Base-by-base conservation (phyloP, 176 grass and related monocot genomes). In the Secale cereale region DNA sequence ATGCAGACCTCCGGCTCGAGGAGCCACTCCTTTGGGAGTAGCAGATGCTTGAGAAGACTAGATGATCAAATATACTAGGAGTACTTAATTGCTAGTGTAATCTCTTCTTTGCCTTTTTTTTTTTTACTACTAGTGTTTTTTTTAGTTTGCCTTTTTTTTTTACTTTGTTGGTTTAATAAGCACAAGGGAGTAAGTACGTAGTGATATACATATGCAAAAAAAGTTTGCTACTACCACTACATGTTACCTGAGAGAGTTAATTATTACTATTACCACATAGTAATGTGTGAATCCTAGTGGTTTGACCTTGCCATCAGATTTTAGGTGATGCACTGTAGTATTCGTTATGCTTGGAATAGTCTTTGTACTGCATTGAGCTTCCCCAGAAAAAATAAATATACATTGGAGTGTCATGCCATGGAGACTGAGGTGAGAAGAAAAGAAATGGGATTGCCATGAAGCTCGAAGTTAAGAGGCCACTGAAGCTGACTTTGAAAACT, bases 21-120 rank as follows among this genome's bases (percentile, higher is more conserved):
- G 93, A 93, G 80, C 86, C 88, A 16, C 66, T 90, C 81, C 83
- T 93, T 77, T 93, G 90, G 90, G 93, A 93, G 82, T 93, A 92
- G 52, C 52, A n/a, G 81, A 90, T 90, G 69, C 14, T 77, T 35
- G 15, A 61, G 8, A 87, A 62, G 27, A 70, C 77, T 81, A 84
- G 83, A 81, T 37, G 74, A 87, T 81, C 80, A 22, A 82, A 59
- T 78, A 78, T 68, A 78, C 45, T 41, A 77, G 81, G 70, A 65
- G 59, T 33, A 60, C 65, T 72, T 39, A 68, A 81, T 72, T 41
- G 48, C 60, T 69, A 90, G 32, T 60, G 62, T 25, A 46, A 43
- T 57, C 52, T 90, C 60, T 76, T 68, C 17, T 59, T 80, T 16
- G 20, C 17, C 10, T 10, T 28, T 13, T n/a, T 6, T 3, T 31